Evolutionary conservation across 2,329 filamentous ascomycete species (phyloP).

Genomic region (Lasiodiplodia citricola): DNA sequence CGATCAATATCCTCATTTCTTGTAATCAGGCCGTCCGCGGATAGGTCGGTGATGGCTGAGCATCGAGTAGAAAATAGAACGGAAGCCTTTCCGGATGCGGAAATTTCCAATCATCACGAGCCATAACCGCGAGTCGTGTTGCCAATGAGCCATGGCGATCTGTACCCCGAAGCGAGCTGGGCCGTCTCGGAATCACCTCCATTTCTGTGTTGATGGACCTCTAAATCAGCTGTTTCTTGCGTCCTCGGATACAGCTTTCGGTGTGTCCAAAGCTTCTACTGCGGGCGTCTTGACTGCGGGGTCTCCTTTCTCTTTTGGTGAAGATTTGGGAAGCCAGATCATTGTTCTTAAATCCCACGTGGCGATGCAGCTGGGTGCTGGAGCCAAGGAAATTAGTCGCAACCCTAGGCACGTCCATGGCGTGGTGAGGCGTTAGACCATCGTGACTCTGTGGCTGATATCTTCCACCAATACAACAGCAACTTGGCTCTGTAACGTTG

Average conservation of each 20-base stretch:
- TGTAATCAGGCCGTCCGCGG: no score
- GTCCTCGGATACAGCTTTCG: background rate
- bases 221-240: background rate
- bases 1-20: background rate
- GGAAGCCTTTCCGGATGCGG: slow-evolving; percentile 4
- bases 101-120: slow-evolving; percentile 8
- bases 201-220: background rate
- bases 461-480: background rate
- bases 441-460: background rate
- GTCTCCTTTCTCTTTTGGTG: background rate
- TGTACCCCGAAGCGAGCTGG: background rate
- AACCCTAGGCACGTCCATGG: background rate
- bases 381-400: background rate
- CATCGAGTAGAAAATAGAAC: slow-evolving; percentile 13
- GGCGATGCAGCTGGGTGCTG: background rate
- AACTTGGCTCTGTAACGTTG: no score
- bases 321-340: background rate
- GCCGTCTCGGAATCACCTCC: background rate
- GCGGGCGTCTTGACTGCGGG: background rate
- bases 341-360: background rate
- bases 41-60: background rate
- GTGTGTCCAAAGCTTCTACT: background rate
- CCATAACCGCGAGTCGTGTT: background rate
- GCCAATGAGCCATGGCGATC: background rate
- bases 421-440: background rate